phyloP scores from a whole-genome alignment of 495 filamentous ascomycete species.

The Neurospora tetrasperma region DNA sequence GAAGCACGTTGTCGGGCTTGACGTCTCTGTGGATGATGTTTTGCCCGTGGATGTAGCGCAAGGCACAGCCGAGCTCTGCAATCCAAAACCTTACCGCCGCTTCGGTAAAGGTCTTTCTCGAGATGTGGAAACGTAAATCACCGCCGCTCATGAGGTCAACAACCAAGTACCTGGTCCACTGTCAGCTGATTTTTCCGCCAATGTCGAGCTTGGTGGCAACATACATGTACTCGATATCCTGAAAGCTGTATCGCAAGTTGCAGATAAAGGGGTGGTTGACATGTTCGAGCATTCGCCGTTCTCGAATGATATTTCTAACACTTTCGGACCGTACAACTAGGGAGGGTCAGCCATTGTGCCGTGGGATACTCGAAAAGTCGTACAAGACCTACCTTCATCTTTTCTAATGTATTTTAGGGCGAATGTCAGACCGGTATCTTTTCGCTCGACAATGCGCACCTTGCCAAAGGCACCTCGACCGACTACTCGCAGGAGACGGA shows the following conservation, averaged over 20 bases:
- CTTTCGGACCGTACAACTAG: conserved; percentile 94
- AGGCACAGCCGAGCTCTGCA: conserved; percentile 81
- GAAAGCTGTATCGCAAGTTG: conserved; percentile 97
- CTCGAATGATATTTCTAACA: conserved; percentile 94
- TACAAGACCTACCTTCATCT: conserved; percentile 71
- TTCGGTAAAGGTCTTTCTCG: conserved; percentile 94
- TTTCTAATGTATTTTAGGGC: conserved; percentile 97
- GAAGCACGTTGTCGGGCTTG: conserved; percentile 92
- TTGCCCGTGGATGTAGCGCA: conserved; percentile 84
- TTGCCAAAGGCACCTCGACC: conserved; percentile 98
- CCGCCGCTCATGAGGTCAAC: conserved; percentile 98
- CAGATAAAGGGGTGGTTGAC: conserved; percentile 97
- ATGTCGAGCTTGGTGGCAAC: conserved; percentile 19
- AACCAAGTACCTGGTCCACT: conserved; percentile 69
- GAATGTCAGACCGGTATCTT: conserved; percentile 85
- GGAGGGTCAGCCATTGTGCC: conserved; percentile 1
- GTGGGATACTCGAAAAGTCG: neutral
- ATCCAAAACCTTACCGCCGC: conserved; percentile 97
- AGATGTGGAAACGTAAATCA: conserved; percentile 95
- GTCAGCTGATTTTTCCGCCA: conserved; percentile 6
- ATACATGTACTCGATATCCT: conserved; percentile 98
- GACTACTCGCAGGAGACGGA: conserved; percentile 87
- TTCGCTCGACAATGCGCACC: conserved; percentile 94
- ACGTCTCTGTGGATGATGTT: conserved; percentile 94
- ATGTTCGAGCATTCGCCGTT: conserved; percentile 94